A percentile compares a stretch with the other conserved stretches of the same genome.
phyloP scores from a whole-genome alignment of 331 rosid genomes.

The Rosa hybrid region DNA sequence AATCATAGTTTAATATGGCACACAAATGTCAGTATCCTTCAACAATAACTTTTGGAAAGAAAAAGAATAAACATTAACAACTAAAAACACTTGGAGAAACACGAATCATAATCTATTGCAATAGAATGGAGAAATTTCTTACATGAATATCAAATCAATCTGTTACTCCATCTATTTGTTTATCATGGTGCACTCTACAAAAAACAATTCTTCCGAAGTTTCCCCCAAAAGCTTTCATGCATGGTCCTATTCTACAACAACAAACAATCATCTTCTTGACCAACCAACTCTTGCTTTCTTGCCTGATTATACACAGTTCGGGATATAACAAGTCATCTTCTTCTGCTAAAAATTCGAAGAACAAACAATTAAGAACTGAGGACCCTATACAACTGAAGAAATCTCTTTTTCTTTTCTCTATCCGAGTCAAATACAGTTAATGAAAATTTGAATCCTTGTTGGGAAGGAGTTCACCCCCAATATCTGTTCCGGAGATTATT shows the following conservation, averaged over 20 bases:
- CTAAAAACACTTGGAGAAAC: neutral
- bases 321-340: constrained; percentile 60
- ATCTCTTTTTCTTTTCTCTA: constrained; percentile 23
- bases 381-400: constrained; percentile 64
- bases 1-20: no score
- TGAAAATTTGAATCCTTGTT: constrained; percentile 39
- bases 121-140: constrained; percentile 2
- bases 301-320: constrained; percentile 44
- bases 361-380: constrained; percentile 61
- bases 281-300: constrained; percentile 39
- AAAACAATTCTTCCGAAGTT: constrained; percentile 20
- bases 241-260: constrained; percentile 39
- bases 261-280: constrained; percentile 46
- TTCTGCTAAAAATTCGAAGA: constrained; percentile 91
- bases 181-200: constrained; percentile 25
- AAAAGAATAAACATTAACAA: neutral
- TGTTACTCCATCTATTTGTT: neutral
- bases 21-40: no score
- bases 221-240: constrained; percentile 38
- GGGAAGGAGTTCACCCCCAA: constrained; percentile 19
- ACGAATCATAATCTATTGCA: neutral
- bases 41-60: neutral
- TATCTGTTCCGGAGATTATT: constrained; percentile 35
- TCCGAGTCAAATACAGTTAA: constrained; percentile 43
- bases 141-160: constrained; percentile 21